These are phyloP conservation scores for Tetraselmis chui DNA, from an alignment of 139 green algal species.

Conservation along the genomic window DNA sequence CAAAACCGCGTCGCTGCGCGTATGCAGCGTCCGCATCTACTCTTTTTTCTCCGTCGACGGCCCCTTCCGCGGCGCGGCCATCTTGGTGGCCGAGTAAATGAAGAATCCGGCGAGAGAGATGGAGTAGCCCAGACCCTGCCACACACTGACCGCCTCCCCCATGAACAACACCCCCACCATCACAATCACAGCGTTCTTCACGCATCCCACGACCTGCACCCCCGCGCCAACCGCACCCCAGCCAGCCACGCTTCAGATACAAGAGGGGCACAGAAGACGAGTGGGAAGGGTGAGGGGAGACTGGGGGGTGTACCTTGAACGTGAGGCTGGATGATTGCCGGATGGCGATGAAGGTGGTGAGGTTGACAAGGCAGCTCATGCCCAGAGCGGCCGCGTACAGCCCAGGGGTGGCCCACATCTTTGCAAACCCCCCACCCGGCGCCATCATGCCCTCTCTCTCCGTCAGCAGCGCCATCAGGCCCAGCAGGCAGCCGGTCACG, in stretches of 20 bases:
- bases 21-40: too few relatives aligned
- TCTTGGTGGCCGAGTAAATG: slow-evolving; percentile 31
- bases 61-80: neutral
- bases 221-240: neutral
- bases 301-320: slow-evolving; percentile 48
- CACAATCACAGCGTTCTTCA: slow-evolving; percentile 32
- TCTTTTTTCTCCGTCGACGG: too few relatives aligned
- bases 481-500: slow-evolving; percentile 10
- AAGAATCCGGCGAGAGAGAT: slow-evolving; percentile 52
- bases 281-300: neutral
- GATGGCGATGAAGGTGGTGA: slow-evolving; percentile 55
- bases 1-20: too few relatives aligned
- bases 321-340: slow-evolving; percentile 52
- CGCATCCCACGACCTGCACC: neutral
- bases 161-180: slow-evolving; percentile 8
- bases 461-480: neutral
- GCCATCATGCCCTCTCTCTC: slow-evolving; percentile 18
- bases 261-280: neutral
- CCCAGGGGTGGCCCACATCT: slow-evolving; percentile 18
- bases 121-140: slow-evolving; percentile 50
- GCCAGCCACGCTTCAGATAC: neutral
- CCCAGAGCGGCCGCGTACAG: slow-evolving; percentile 15
- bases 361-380: slow-evolving; percentile 44
- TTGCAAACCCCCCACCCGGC: slow-evolving; percentile 10
- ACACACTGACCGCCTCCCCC: slow-evolving; percentile 17